Conservation (phyloP, 179 eudicot genomes). For the Spergularia azorica region DNA sequence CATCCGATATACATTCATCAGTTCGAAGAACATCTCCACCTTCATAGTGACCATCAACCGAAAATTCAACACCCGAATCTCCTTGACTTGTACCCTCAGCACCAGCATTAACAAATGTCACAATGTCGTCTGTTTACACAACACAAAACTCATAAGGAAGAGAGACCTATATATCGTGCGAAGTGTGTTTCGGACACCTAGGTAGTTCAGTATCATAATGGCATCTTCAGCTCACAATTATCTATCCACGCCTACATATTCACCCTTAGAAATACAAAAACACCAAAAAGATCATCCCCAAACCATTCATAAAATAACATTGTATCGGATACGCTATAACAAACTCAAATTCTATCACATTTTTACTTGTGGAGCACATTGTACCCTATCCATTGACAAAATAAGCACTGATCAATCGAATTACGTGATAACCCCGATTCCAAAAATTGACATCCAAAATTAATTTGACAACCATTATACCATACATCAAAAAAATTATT, state of each 20-base stretch:
- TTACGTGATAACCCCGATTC: no score
- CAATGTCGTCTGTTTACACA: conserved; percentile 60
- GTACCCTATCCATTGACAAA: no score
- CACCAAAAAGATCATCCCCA: not conserved
- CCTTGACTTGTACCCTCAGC: conserved; percentile 39
- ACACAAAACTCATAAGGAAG: conserved; percentile 13
- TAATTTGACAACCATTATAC: no score
- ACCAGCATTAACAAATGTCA: conserved; percentile 83
- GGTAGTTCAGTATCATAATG: not conserved
- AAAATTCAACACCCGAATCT: conserved; percentile 45
- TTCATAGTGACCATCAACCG: conserved; percentile 60
- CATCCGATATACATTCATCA: conserved; percentile 60
- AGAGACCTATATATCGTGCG: not conserved
- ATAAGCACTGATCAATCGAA: no score
- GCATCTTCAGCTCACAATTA: not conserved
- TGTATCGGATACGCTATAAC: no score
- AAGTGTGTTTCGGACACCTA: not conserved
- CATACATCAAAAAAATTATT: not conserved
- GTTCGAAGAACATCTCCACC: conserved; percentile 78
- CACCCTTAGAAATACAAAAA: not conserved
- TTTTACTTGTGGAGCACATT: no score
- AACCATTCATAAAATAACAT: no score
- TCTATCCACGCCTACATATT: not conserved
- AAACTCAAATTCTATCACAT: no score
- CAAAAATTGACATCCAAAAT: no score